Evolutionary conservation across 257 asterid genomes (phyloP), one percentile per base, ranked within the genome.

Genomic region (Pogostemon cablin): DNA sequence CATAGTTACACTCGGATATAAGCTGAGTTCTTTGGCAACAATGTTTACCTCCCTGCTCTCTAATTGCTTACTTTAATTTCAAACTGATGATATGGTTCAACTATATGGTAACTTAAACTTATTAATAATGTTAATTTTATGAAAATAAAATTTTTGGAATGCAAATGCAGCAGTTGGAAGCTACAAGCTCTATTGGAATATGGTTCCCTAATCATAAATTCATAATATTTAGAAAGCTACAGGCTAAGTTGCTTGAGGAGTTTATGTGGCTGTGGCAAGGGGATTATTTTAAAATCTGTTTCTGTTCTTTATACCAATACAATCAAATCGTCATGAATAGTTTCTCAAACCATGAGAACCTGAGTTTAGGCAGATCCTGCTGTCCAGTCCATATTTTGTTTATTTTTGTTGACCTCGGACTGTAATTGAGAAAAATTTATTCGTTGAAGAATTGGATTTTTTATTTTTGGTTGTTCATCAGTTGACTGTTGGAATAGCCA

Each of bases 391-490:
- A 79, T 25, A 25, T 69, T 76, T 80, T 78, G 78, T 74, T 80
- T 65, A 82, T 82, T 77, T 72, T 76, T 78, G 80, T 80, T 67
- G 83, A 86, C 82, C 85, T 83, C 84, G 57, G 80, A 70, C 76
- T 78, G 17, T 69, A 82, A 77, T 74, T 67, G 85, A 49, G 83
- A 79, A 67, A 82, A 85, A 69, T 76, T 77, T 68, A 17, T 38
- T 38, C 62, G 12, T 67, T 61, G 17, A 66, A 37, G 56, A 25
- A 42, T 40, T 68, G 72, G 43, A 41, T 68, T 42, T 53, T 25
- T 25, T 25, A 53, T 53, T 40, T 43, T 53, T 15, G 9, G 15
- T 11, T 49, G 10, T 70, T 12, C 55, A 49, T 39, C 32, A 38
- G 54, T 71, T 49, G 44, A 50, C 61, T 10, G 76, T 71, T 67